Conservation (phyloP, 208 protist genomes). For the Spironucleus salmonicida region DNA sequence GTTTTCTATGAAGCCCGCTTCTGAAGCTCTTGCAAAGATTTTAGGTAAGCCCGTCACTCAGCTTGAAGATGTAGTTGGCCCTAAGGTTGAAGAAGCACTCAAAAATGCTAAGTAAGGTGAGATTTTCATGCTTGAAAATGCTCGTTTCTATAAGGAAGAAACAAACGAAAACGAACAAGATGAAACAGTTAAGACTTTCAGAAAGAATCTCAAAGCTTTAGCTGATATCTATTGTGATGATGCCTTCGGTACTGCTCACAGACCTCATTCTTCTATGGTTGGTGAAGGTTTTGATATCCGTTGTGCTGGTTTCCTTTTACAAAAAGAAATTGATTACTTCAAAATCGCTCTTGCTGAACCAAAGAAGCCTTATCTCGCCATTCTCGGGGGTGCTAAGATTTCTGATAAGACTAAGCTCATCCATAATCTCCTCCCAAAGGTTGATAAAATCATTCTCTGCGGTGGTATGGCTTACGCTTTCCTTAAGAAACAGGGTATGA, state of each 20-base stretch:
- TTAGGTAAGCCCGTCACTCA: conserved; percentile 59
- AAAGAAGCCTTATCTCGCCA: conserved; percentile 74
- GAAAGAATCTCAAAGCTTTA: conserved; percentile 61
- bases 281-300: conserved; percentile 52
- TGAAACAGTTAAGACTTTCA: conserved; percentile 56
- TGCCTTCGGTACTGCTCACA: conserved; percentile 93
- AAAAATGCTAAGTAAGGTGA: conserved; percentile 50
- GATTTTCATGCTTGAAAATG: conserved; percentile 91
- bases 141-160: conserved; percentile 93
- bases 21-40: conserved; percentile 63
- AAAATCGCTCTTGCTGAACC: conserved; percentile 59
- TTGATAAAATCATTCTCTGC: conserved; percentile 91
- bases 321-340: conserved; percentile 95
- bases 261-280: conserved; percentile 74
- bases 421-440: conserved; percentile 85
- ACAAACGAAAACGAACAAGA: conserved; percentile 58
- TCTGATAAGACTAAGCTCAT: conserved; percentile 95
- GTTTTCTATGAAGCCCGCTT: conserved; percentile 70
- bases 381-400: conserved; percentile 89
- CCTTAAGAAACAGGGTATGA: conserved; percentile 41
- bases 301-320: conserved; percentile 86
- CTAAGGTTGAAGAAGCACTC: conserved; percentile 58
- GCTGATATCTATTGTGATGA: conserved; percentile 94
- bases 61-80: conserved; percentile 61
- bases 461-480: conserved; percentile 44